Evolutionary conservation across 768 basidiomycete species (phyloP), one percentile per base, ranked within the genome.

Genomic region (Mrakia gelida): DNA sequence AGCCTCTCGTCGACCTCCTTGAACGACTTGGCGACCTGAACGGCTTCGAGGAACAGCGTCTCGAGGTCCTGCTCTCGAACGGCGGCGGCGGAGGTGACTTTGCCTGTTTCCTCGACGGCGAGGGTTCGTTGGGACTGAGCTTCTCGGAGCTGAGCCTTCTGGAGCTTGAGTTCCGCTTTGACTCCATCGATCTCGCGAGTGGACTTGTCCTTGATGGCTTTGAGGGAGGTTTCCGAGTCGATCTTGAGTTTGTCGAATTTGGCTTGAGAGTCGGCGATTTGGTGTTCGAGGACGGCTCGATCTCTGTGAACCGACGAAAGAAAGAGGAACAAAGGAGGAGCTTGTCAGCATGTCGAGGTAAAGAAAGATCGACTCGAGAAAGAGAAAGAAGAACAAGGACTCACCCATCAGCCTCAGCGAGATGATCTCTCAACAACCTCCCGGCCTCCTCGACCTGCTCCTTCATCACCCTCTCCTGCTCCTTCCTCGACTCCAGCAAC

Each of bases 281-380:
- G 73, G 34, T 79, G 75, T 49, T 79, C 78, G 56, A 79, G 78
- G 23, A 79, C 75, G 26, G 78, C 78, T 28, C 78, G 73, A 38
- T 79, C 78, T 7, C 78, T 78, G 59, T 32, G n/a, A 32, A 59
- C 4, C 38, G 38, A 38, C 38, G 49, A 7, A 15, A 49, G 15
- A 10, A 49, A 16, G 11, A 13, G 18, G 49, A 52, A 65, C 26
- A 18, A 56, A 62, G 21, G 30, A 23, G 15, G 4, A n/a, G n/a
- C n/a, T n/a, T n/a, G n/a, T n/a, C n/a, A n/a, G n/a, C n/a, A n/a
- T n/a, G n/a, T n/a, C n/a, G n/a, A n/a, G n/a, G n/a, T n/a, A 18
- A 30, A 3, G 45, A 6, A 23, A 7, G 26, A 41, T n/a, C n/a
- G n/a, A n/a, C n/a, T 43, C 41, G 45, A 15, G 63, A n/a, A 32